phyloP scores from a whole-genome alignment of 176 grass and related monocot species.

The Leersia perrieri region DNA sequence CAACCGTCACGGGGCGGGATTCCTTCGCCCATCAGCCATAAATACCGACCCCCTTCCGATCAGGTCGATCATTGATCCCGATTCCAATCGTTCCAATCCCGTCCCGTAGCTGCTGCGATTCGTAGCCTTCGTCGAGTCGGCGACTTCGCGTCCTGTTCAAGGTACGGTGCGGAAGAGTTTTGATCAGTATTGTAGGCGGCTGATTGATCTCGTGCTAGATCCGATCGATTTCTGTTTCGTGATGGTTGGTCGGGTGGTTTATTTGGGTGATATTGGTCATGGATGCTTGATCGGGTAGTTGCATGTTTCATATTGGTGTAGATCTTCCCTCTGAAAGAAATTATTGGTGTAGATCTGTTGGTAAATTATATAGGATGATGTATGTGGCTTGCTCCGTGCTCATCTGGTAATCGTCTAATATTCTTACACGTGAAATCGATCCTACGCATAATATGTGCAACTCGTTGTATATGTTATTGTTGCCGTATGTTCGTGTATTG shows the following conservation, averaged over 20 bases:
- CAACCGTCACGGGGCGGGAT: no score
- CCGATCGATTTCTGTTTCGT: neutral
- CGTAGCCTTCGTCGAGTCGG: no score
- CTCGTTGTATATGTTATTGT: neutral
- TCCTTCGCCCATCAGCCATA: neutral
- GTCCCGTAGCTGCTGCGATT: neutral
- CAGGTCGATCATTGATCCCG: neutral
- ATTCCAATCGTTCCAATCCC: no score
- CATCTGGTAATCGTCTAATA: no score
- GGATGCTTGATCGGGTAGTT: neutral
- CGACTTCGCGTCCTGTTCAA: no score
- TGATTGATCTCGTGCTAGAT: neutral
- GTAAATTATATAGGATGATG: no score
- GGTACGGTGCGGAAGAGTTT: no score
- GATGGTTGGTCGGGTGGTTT: neutral
- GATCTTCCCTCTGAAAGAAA: no score
- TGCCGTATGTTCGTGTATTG: neutral
- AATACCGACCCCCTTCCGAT: neutral
- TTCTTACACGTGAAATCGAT: no score
- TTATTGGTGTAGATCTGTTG: neutral
- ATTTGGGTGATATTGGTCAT: neutral
- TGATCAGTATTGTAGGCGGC: no score
- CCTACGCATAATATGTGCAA: neutral
- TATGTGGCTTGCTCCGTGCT: no score
- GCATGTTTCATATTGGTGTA: neutral